Conservation (phyloP, 257 asterid genomes). For the Ligustrum vulgare region DNA sequence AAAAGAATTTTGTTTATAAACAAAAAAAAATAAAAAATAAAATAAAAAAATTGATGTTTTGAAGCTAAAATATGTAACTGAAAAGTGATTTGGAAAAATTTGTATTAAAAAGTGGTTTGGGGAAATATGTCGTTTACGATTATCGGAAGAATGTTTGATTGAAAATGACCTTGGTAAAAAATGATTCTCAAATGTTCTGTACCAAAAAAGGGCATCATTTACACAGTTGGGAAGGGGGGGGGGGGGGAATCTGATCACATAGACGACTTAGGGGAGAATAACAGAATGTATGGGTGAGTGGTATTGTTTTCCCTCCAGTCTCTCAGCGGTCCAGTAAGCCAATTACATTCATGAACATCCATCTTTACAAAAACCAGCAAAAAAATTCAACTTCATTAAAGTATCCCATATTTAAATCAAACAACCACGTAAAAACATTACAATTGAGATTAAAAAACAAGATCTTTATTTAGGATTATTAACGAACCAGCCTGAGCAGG, state of each 20-base stretch:
- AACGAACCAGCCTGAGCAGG: constrained; percentile 67
- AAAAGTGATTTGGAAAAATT: too few relatives aligned
- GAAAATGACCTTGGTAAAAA: too few relatives aligned
- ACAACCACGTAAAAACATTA: background rate
- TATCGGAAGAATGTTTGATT: too few relatives aligned
- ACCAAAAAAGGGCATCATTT: background rate
- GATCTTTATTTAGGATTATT: background rate
- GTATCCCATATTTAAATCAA: background rate
- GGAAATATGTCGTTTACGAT: too few relatives aligned
- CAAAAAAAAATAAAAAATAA: too few relatives aligned
- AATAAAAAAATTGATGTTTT: too few relatives aligned
- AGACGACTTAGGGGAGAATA: background rate
- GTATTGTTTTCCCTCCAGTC: background rate
- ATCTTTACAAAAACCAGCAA: background rate
- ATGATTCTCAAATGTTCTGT: too few relatives aligned
- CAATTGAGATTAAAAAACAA: background rate
- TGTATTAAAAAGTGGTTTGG: too few relatives aligned
- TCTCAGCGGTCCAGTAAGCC: background rate
- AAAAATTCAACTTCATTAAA: background rate
- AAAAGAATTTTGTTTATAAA: too few relatives aligned
- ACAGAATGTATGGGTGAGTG: background rate
- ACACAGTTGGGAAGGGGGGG: too few relatives aligned
- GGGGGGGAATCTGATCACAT: background rate
- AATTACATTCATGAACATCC: background rate
- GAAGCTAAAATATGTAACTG: too few relatives aligned